Conservation (phyloP, 441 rosid genomes). For the Mallotus japonicus region DNA sequence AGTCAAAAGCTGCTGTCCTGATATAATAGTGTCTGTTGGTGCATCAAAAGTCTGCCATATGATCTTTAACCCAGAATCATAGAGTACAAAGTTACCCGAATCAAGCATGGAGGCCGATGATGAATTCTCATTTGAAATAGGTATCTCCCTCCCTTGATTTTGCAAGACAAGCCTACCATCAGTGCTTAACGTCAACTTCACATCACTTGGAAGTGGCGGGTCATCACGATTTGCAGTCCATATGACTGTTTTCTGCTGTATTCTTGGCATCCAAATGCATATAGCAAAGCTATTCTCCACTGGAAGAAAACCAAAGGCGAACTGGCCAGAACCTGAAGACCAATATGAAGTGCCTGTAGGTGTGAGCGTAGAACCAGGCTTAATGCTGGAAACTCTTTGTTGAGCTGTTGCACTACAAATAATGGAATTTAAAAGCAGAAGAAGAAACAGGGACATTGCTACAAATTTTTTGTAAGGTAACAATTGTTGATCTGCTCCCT, state of each 20-base stretch:
- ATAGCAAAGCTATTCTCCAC: constrained; percentile 3
- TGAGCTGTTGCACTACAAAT: background rate
- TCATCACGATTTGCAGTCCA: constrained; percentile 33
- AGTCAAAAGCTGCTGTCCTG: constrained; percentile 21
- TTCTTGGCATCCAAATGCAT: too few species aligned
- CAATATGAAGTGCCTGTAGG: constrained; percentile 16
- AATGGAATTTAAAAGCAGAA: background rate
- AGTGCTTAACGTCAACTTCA: constrained; percentile 15
- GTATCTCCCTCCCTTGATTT: background rate
- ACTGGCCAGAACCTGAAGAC: constrained; percentile 23
- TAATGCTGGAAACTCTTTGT: background rate
- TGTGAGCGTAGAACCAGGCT: constrained; percentile 12
- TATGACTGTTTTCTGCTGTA: background rate
- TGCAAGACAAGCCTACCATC: constrained; percentile 23
- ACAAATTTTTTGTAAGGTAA: background rate
- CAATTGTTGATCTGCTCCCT: background rate
- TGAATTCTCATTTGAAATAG: background rate
- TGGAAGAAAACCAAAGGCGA: constrained; percentile 32
- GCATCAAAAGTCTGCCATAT: constrained; percentile 30
- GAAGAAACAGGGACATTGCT: background rate
- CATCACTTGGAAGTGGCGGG: constrained; percentile 18
- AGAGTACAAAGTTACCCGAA: constrained; percentile 39
- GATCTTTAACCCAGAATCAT: background rate
- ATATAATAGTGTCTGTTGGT: constrained; percentile 33
- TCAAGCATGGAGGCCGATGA: constrained; percentile 36